phyloP scores from a whole-genome alignment of 768 basidiomycete genomes.

The Leccinum incarnatum region DNA sequence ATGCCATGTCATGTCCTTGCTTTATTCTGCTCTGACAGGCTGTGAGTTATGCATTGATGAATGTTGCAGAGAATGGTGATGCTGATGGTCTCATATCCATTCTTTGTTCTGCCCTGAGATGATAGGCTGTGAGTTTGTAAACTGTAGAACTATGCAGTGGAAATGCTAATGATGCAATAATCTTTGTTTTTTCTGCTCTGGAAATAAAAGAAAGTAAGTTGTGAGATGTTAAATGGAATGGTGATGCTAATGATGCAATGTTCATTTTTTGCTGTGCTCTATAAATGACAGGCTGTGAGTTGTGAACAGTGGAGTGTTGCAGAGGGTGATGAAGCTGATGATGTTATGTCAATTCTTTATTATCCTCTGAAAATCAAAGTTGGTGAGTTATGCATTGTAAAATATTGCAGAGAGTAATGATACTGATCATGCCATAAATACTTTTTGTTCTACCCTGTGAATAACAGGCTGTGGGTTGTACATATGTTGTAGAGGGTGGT shows the following conservation, averaged over 20 bases:
- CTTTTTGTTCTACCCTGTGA: too few relatives aligned
- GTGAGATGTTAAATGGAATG: neutral
- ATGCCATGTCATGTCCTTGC: neutral
- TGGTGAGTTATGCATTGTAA: neutral
- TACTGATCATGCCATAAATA: neutral
- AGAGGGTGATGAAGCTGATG: neutral
- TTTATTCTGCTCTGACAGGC: neutral
- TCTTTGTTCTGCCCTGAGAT: neutral
- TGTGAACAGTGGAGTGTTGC: neutral
- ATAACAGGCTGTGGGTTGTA: too few relatives aligned
- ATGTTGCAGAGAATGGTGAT: neutral
- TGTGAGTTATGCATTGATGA: neutral
- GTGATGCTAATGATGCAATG: neutral
- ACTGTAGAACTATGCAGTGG: neutral
- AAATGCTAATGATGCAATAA: neutral
- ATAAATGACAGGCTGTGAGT: neutral
- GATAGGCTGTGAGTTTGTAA: neutral
- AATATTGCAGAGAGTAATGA: neutral
- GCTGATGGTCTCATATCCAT: neutral
- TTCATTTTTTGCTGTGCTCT: neutral
- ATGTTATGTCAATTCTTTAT: neutral
- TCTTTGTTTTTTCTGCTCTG: neutral
- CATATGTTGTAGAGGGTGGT: too few relatives aligned
- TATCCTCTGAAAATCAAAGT: neutral
- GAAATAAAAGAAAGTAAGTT: neutral